Conservation (phyloP, 2,329 filamentous ascomycete species). For the Trichoderma polysporum region DNA sequence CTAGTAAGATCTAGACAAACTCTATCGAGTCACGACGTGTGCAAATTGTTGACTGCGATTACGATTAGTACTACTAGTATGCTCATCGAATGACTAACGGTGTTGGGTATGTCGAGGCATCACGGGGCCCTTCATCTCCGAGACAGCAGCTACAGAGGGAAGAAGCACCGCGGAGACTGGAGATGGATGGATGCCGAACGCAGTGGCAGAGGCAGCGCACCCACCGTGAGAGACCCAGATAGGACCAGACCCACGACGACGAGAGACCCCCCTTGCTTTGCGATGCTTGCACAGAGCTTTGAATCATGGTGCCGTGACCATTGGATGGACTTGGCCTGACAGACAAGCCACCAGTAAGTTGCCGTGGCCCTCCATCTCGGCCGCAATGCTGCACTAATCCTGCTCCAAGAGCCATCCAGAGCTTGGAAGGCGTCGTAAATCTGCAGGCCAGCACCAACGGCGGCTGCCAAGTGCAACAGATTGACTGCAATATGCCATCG, state of each 20-base stretch:
- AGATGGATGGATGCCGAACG: background rate
- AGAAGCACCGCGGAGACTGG: background rate
- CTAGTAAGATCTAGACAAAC: constrained; percentile 20
- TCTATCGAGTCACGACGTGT: constrained; percentile 18
- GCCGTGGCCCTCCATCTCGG: background rate
- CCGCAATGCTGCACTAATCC: constrained; percentile 10
- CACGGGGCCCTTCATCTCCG: constrained; percentile 10
- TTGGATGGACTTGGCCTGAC: background rate
- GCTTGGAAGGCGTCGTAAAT: constrained; percentile 4
- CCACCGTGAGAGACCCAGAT: background rate
- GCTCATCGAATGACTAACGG: background rate
- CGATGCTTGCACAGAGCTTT: background rate
- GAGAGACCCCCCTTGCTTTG: background rate
- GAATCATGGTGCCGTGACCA: background rate
- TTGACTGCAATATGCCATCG: constrained; percentile 20
- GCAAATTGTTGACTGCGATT: background rate
- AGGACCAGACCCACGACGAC: background rate
- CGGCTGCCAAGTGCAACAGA: constrained; percentile 17
- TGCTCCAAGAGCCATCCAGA: background rate
- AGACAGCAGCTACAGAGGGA: background rate
- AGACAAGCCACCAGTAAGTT: background rate
- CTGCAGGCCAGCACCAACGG: constrained; percentile 16
- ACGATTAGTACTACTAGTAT: no score
- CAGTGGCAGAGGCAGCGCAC: background rate
- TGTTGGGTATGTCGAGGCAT: no score